These are phyloP conservation scores for Phytophthora pisi DNA, from an alignment of 352 stramenopile genomes.

Conservation along the genomic window DNA sequence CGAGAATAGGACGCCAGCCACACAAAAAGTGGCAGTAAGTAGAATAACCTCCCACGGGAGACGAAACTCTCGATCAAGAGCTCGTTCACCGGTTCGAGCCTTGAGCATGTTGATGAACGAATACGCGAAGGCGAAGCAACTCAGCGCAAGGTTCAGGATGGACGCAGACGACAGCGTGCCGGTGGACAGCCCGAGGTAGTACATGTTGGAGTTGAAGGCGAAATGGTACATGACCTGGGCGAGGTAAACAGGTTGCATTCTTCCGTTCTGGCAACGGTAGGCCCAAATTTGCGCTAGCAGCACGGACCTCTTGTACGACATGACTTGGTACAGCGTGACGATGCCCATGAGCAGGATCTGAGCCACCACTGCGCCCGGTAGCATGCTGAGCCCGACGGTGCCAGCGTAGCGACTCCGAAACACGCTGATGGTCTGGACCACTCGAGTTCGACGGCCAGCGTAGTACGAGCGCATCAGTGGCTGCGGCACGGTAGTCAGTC, in stretches of 20 bases:
- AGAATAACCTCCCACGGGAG: conserved; percentile 32
- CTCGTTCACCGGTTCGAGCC: conserved; percentile 20
- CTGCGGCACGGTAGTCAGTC: conserved; percentile 18
- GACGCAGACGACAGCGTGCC: conserved; percentile 25
- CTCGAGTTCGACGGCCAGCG: conserved; percentile 20
- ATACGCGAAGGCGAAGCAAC: conserved; percentile 33
- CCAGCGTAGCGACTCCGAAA: conserved; percentile 36
- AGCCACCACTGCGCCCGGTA: conserved; percentile 19
- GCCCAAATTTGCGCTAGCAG: conserved; percentile 28
- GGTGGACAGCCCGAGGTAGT: conserved; percentile 28
- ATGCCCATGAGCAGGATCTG: conserved; percentile 35
- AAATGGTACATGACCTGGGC: conserved; percentile 36
- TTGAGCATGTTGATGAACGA: conserved; percentile 29
- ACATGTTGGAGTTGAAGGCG: conserved; percentile 34
- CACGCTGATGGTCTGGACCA: conserved; percentile 30
- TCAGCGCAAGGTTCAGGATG: conserved; percentile 23
- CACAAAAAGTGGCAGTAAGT: background rate
- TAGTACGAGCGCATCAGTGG: conserved; percentile 29
- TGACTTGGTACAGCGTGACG: conserved; percentile 33
- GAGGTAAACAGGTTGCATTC: conserved; percentile 35
- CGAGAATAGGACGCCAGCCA: conserved; percentile 14
- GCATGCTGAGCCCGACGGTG: conserved; percentile 17
- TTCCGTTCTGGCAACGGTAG: conserved; percentile 34
- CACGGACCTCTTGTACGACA: conserved; percentile 29
- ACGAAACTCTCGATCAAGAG: conserved; percentile 28